These are phyloP conservation scores for Hypoxylon crocopeplum DNA, from an alignment of 495 filamentous ascomycete genomes.

Conservation along the genomic window DNA sequence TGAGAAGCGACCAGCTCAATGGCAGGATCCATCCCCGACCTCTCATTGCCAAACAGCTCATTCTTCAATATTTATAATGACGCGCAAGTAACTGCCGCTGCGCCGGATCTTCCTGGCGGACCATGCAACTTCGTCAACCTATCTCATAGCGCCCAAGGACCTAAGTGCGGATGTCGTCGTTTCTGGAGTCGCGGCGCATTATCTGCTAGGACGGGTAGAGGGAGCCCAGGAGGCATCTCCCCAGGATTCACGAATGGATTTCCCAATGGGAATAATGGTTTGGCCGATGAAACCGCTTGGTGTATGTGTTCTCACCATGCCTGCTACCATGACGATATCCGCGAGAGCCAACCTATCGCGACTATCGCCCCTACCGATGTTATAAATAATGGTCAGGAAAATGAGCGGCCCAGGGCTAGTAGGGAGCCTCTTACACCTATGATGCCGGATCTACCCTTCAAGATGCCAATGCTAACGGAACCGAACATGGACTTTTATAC, in stretches of 20 bases:
- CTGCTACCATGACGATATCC: constrained; percentile 67
- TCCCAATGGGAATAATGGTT: constrained; percentile 21
- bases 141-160: constrained; percentile 47
- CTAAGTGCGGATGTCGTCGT: constrained; percentile 68
- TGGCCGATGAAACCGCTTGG: constrained; percentile 51
- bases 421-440: constrained; percentile 55
- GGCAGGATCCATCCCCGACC: constrained; percentile 55
- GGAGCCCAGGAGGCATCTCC: constrained; percentile 35
- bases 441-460: constrained; percentile 45
- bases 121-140: constrained; percentile 69
- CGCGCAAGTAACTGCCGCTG: constrained; percentile 39
- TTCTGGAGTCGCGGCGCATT: constrained; percentile 63
- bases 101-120: constrained; percentile 56
- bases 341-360: constrained; percentile 33
- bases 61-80: constrained; percentile 60
- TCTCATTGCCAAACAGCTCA: constrained; percentile 48
- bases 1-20: constrained; percentile 48
- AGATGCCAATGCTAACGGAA: constrained; percentile 40
- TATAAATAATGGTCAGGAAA: constrained; percentile 50
- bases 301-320: constrained; percentile 78
- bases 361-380: constrained; percentile 22
- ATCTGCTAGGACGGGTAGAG: constrained; percentile 24
- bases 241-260: constrained; percentile 38
- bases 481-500: constrained; percentile 46
- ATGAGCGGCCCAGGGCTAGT: constrained; percentile 48